Base-by-base conservation (phyloP, 2,329 filamentous ascomycete species). In the Sporothrix brasiliensis region DNA sequence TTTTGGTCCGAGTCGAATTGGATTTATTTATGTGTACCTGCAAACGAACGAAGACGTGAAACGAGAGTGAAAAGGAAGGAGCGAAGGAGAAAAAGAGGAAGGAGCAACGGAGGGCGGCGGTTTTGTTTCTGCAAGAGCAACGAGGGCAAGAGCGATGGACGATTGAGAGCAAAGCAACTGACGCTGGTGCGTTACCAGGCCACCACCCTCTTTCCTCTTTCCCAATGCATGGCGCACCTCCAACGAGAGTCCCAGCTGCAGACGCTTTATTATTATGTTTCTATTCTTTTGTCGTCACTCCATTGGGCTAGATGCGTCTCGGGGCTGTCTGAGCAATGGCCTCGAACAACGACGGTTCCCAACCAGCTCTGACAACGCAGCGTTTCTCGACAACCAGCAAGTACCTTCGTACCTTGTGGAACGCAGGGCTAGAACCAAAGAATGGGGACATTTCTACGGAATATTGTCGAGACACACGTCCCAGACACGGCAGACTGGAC, bases 171-270 rank as follows among this genome's bases (percentile, higher is more conserved):
- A 61, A 61, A 61, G 56, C 56, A 61, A 61, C 34, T 44, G 56
- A 24, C 56, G 56, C 56, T 34, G 56, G 56, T 61, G 56, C 58
- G 58, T 47, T 63, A 47, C 58, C 58, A 63, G 58, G 58, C 58
- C 58, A 27, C 58, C 39, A 47, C n/a, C 39, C 21, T 27, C 39
- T 47, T 27, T 24, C 11, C 58, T 47, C 58, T 63, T 41, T 41
- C n/a, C 3, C 56, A 24, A n/a, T 60, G 19, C 34, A 21, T 60
- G 58, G 39, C n/a, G 58, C 39, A 63, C 39, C 58, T 63, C 39
- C 58, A 21, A 47, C 61, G 21, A 13, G 14, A 44, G 14, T 44
- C 41, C 14, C 14, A 13, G 11, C 41, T 16, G 41, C 14, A 16
- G 3, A 44, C 41, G 14, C 13, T 44, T 44, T 13, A 44, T 44